These are phyloP conservation scores for Lentinula sp. DNA, from an alignment of 768 basidiomycete species.

Conservation along the genomic window DNA sequence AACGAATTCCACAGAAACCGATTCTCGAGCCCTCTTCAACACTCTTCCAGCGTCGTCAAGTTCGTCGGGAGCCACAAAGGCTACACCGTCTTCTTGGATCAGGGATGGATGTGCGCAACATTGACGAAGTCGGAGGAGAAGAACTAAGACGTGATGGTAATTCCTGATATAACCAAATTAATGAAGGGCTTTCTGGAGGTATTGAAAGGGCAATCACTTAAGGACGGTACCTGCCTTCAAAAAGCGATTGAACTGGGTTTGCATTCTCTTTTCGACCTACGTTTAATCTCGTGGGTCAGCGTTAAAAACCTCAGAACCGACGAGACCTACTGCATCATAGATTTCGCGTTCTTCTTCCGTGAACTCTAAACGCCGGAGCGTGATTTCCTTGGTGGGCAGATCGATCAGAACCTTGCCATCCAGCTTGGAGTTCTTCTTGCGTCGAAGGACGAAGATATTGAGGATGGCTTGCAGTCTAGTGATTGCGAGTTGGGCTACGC, in stretches of 20 bases:
- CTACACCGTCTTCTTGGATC: constrained; percentile 49
- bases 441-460: constrained; percentile 44
- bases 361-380: constrained; percentile 50
- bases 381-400: constrained; percentile 50
- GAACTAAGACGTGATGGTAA: constrained; percentile 47
- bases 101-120: constrained; percentile 64
- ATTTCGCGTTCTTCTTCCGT: constrained; percentile 55
- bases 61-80: constrained; percentile 37
- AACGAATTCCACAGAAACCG: constrained; percentile 45
- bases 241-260: constrained; percentile 61
- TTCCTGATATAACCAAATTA: constrained; percentile 28
- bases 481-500: constrained; percentile 45
- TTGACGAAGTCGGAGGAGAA: constrained; percentile 54
- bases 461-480: constrained; percentile 56
- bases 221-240: constrained; percentile 59
- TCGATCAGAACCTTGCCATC: constrained; percentile 67
- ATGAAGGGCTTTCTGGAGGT: not conserved
- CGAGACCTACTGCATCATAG: constrained; percentile 42
- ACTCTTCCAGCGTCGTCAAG: constrained; percentile 32
- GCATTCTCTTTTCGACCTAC: constrained; percentile 46
- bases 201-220: constrained; percentile 33
- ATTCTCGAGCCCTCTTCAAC: constrained; percentile 35
- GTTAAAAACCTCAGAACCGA: not conserved
- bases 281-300: not conserved
- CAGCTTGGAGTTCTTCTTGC: constrained; percentile 57